Percentiles rank a stretch among this genome's conserved stretches.
phyloP scores from a whole-genome alignment of 2,329 filamentous ascomycete genomes.

The Penicillium sp. region DNA sequence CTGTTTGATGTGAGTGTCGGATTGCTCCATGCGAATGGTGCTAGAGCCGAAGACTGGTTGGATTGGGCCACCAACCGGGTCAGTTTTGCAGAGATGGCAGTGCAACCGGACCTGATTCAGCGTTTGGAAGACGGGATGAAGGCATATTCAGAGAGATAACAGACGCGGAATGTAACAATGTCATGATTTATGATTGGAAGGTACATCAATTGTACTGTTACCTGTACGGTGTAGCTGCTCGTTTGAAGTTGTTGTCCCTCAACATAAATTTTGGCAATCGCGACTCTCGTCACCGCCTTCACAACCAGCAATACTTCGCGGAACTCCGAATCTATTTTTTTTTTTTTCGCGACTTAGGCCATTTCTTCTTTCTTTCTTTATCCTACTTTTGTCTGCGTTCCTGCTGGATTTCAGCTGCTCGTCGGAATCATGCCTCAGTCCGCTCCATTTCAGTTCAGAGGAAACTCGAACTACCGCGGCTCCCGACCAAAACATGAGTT shows the following conservation, averaged over 20 bases:
- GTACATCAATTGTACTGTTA: not conserved
- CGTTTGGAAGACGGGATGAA: conserved; percentile 26
- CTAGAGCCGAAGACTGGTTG: conserved; percentile 57
- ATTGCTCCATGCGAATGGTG: conserved; percentile 51
- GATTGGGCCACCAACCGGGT: conserved; percentile 59
- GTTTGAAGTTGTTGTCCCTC: not conserved
- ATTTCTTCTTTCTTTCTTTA: not conserved
- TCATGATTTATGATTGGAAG: not conserved
- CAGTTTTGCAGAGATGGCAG: conserved; percentile 57
- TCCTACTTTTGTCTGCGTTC: not conserved
- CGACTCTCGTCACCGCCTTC: conserved; percentile 7
- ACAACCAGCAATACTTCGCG: conserved; percentile 1
- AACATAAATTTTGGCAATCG: not conserved
- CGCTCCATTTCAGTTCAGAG: conserved; percentile 19
- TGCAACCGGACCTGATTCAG: conserved; percentile 32
- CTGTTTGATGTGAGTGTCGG: conserved; percentile 64
- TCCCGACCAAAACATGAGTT: conserved; percentile 30
- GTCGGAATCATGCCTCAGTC: conserved; percentile 3
- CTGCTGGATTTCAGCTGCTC: not conserved
- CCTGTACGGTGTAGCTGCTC: too few species aligned
- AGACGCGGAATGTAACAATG: not conserved
- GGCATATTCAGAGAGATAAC: not conserved
- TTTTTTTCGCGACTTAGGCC: conserved; percentile 11
- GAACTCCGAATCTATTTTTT: conserved; percentile 2
- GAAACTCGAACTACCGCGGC: conserved; percentile 1